Evolutionary conservation across 768 basidiomycete species (phyloP).

Genomic region (Amyloporia xantha): DNA sequence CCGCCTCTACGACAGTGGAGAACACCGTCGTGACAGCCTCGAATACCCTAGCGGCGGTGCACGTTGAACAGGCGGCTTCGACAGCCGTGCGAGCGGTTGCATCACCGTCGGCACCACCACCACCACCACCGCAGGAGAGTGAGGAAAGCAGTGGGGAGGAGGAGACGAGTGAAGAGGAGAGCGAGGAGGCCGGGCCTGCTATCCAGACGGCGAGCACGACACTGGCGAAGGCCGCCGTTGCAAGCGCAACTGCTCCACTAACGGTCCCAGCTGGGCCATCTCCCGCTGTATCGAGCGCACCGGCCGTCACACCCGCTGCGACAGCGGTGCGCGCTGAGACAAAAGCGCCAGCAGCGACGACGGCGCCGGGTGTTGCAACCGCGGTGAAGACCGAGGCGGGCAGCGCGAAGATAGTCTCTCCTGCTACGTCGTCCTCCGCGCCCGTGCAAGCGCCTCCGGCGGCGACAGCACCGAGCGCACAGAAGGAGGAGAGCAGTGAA

Average conservation of each 20-base stretch:
- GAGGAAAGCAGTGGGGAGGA: slow-evolving; percentile 19
- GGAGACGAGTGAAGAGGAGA: slow-evolving; percentile 6
- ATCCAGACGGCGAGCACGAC: not conserved
- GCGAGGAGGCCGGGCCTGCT: slow-evolving; percentile 1
- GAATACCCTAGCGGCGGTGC: not conserved
- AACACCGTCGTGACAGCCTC: not conserved
- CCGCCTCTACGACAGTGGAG: not conserved
- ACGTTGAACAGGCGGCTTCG: not conserved
- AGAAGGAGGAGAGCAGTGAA: slow-evolving; percentile 22
- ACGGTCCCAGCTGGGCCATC: not conserved
- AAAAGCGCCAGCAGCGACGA: not conserved
- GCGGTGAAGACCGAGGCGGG: not conserved
- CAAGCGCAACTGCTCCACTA: not conserved
- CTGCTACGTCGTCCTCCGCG: not conserved
- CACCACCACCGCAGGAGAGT: slow-evolving; percentile 16
- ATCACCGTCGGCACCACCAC: not conserved
- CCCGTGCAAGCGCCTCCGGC: not conserved
- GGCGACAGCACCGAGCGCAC: slow-evolving; percentile 8
- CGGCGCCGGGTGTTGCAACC: not conserved
- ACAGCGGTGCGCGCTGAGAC: not conserved
- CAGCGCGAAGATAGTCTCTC: not conserved
- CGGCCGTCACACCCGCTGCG: not conserved
- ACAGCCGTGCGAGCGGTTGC: not conserved
- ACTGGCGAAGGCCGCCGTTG: not conserved
- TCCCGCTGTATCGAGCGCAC: not conserved